Evolutionary conservation across 23 red algal genomes (phyloP).

Genomic region (Gracilariopsis chorda): DNA sequence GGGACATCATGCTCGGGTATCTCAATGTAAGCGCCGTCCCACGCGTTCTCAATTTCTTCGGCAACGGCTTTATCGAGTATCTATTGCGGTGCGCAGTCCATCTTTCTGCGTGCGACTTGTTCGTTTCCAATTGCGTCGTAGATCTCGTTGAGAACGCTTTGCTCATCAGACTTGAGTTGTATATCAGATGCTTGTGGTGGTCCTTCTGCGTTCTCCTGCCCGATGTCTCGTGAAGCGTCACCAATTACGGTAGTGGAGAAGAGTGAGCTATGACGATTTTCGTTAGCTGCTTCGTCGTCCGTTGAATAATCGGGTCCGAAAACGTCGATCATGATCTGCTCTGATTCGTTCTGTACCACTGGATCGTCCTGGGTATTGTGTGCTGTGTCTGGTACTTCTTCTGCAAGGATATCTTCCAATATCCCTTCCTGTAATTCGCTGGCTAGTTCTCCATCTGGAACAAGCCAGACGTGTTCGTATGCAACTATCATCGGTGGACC

Average conservation of each 20-base stretch:
- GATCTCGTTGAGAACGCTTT: not conserved
- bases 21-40: not conserved
- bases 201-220: not conserved
- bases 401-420: conserved; percentile 1
- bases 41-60: not conserved
- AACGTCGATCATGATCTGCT: not conserved
- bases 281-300: not conserved
- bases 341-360: not conserved
- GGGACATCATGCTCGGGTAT: not conserved
- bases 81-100: not conserved
- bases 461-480: not conserved
- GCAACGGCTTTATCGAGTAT: not conserved
- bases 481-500: not conserved
- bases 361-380: too few relatives aligned
- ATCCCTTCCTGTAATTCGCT: not conserved
- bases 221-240: not conserved
- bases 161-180: not conserved
- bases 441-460: not conserved
- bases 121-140: not conserved
- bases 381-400: not conserved
- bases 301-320: not conserved
- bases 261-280: not conserved
- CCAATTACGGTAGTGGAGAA: too few relatives aligned
- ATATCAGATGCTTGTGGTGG: not conserved
- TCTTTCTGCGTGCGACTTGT: not conserved